A percentile compares a stretch with the other conserved stretches of the same genome.
phyloP scores from a whole-genome alignment of 768 basidiomycete genomes.

The Russula foetens region DNA sequence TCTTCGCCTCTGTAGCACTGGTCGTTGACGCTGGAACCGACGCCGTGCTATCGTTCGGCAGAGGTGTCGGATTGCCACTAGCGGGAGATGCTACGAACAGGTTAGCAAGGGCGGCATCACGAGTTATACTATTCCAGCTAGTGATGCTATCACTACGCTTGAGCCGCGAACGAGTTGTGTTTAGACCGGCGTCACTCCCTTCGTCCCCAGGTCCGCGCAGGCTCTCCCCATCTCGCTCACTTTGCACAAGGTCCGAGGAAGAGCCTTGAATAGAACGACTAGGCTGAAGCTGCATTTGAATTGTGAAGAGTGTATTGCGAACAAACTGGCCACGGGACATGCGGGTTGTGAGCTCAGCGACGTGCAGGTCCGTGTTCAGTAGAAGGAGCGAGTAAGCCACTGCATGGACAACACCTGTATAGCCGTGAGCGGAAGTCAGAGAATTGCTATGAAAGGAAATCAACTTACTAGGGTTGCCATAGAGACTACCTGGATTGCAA shows the following conservation, averaged over 20 bases:
- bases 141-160: conserved; percentile 80
- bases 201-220: conserved; percentile 49
- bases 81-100: conserved; percentile 25
- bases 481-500: conserved; percentile 76
- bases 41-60: conserved; percentile 53
- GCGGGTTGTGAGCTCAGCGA: conserved; percentile 78
- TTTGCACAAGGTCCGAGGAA: conserved; percentile 53
- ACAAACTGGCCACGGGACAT: conserved; percentile 95
- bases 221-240: conserved; percentile 66
- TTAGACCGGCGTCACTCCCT: conserved; percentile 39
- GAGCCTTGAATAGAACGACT: conserved; percentile 41
- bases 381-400: conserved; percentile 88
- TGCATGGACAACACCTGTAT: conserved; percentile 84
- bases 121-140: conserved; percentile 75
- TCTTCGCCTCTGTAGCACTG: conserved; percentile 33
- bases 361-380: conserved; percentile 95
- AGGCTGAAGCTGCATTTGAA: conserved; percentile 70
- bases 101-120: conserved; percentile 39
- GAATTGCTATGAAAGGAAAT: neutral
- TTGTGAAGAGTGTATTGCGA: conserved; percentile 80
- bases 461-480: conserved; percentile 79
- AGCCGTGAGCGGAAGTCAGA: conserved; percentile 8
- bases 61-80: conserved; percentile 20
- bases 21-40: conserved; percentile 46
- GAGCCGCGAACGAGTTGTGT: conserved; percentile 35